Evolutionary conservation across 2,329 filamentous ascomycete species (phyloP), one percentile per base, ranked within the genome.

Genomic region (Ascochyta koolunga): DNA sequence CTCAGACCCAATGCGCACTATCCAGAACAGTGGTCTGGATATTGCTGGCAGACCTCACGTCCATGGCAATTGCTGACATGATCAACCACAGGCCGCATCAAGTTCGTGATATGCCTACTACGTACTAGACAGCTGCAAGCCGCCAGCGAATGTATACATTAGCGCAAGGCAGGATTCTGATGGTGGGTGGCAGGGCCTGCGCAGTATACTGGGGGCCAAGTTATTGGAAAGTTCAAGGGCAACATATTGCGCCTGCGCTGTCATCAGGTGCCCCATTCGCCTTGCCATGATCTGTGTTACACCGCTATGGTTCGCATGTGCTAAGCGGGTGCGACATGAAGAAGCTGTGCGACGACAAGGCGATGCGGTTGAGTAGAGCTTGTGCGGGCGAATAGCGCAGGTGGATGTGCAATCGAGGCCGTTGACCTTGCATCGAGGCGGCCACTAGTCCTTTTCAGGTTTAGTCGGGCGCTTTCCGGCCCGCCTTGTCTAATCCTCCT

Each of bases 31-130:
- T 60, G 59, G 61, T 55, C 63, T 60, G 61, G 60, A 67, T 59
- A 66, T 47, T 37, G 42, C 56, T 54, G 38, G 45, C 48, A 49
- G 44, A 53, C 29, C 45, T 52, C 50, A 59, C 52, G 59, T 21
- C 40, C 56, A 63, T 61, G 59, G 54, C 52, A 56, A 56, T 50
- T 66, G 67, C 66, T 68, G 60, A 66, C 69, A 69, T 59, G 53
- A 60, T 55, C 58, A 41, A 50, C 48, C 41, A 51, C 31, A 43
- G 31, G 55, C 58, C 60, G 62, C 50, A 66, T 64, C 39, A 54
- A 56, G 70, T 58, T 70, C 70, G 68, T 37, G 27, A 13, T n/a
- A 22, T 61, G 36, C 63, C 60, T 16, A 27, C 42, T 38, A 21
- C 33, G 54, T 56, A 46, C 47, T 66, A 56, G 55, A 54, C 7